These are phyloP conservation scores for Paramyrothecium sp. DNA, from an alignment of 2,329 filamentous ascomycete genomes.

Conservation along the genomic window DNA sequence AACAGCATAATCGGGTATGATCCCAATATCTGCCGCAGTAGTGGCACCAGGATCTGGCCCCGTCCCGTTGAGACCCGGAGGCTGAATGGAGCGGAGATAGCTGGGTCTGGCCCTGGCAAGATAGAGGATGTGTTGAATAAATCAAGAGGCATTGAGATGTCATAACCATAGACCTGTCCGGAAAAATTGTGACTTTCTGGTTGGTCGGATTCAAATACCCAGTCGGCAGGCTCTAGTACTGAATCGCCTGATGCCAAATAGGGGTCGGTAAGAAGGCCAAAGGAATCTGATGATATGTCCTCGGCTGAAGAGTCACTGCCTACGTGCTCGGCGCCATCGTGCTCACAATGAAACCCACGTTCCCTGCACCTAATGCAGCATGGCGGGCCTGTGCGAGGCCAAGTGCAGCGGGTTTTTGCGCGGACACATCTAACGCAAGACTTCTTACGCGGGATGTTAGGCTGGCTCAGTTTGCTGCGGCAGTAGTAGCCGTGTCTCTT, in stretches of 20 bases:
- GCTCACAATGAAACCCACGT: neutral
- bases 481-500: constrained; percentile 8
- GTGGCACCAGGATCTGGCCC: neutral
- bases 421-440: constrained; percentile 5
- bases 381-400: neutral
- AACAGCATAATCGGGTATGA: constrained; percentile 13
- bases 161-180: neutral
- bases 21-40: constrained; percentile 8
- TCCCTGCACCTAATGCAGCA: neutral
- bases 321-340: neutral
- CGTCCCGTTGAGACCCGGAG: neutral
- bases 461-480: constrained; percentile 2
- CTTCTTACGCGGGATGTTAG: neutral
- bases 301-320: neutral
- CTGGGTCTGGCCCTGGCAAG: constrained; percentile 5
- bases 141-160: neutral
- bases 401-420: constrained; percentile 6
- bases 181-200: neutral
- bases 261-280: neutral
- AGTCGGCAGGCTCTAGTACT: neutral
- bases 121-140: constrained; percentile 3
- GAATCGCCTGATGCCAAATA: neutral
- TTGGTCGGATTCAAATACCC: neutral
- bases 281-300: neutral
- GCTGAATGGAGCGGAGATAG: constrained; percentile 5